Evolutionary conservation across 257 asterid species (phyloP), one percentile per base, ranked within the genome.

Genomic region (Misopates orontium): DNA sequence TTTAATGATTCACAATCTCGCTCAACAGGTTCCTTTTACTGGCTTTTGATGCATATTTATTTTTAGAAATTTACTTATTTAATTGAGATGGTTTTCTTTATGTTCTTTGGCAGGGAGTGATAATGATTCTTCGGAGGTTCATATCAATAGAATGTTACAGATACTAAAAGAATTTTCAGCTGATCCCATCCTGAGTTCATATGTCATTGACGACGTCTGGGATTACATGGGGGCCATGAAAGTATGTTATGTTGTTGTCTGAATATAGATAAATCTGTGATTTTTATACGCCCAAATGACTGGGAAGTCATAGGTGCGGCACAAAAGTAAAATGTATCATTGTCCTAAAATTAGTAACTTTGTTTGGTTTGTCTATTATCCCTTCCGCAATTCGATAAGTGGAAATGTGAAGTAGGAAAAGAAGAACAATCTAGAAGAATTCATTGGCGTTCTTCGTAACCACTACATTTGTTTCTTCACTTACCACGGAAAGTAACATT

Each of bases 141-240:
- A 86, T 74, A 95, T 94, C 58, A 73, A 72, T 75, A 86, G 99
- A 80, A 88, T 94, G 89, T 75, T 90, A 55, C 95, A 88, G 77
- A 94, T 94, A 75, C 84, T 94, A 55, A 88, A 84, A 75, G 97
- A 94, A 76, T 94, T 94, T 71, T 79, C 97, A 49, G 78, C 95
- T 3, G 99, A 94, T 57, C 96, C 89, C 66, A 84, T 90, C 72
- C 82, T 94, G 78, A 84, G 92, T 76, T 83, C 85, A 56, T 94
- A 90, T 60, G 99, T 94, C 73, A 94, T 94, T 47, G 99, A 94
- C 50, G 99, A 90, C 77, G 85, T 94, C 73, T 94, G 97, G 99
- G 99, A 90, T 70, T 94, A 90, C 87, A 94, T 94, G 99, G 91
- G 75, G 70, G 97, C 97, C 76, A 90, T 94, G 97, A 94, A 88